Base-by-base conservation (phyloP, 768 basidiomycete species). In the Candolleomyces eurysporus region DNA sequence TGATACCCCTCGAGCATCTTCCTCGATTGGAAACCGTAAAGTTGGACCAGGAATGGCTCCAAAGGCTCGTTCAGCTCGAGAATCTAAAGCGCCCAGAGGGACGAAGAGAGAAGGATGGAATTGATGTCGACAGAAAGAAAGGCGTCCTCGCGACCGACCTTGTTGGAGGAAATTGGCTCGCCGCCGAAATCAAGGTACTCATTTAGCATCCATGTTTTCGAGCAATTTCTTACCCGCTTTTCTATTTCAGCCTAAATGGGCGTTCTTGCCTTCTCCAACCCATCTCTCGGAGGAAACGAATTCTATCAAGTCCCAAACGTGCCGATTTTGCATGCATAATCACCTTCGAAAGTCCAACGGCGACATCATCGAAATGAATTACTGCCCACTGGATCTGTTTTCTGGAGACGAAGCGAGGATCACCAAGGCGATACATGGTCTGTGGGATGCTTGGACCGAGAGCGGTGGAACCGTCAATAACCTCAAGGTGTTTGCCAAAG, bases 351-450 rank as follows among this genome's bases (percentile, higher is more conserved):
- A 71, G 22, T 66, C 71, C 39, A 68, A 76, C 36, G 82, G 77
- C 7, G 71, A 78, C 22, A 65, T 67, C 54, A 70, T 77, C 22
- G 69, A 78, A 17, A 74, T 70, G 30, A 75, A 75, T 6, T 99
- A 93, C 72, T 96, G 94, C 71, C 96, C 96, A 4, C 76, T 99
- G 59, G 96, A 99, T 74, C 78, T 99, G 21, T 98, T 86, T 72
- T 96, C 95, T 16, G 78, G 79, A 2, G 82, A 92, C 22, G 73
- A 80, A 53, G 57, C 40, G n/a, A 84, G 95, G 9, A 71, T 92
- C 32, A 69, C 63, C n/a, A 78, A 75, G 13, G 94, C 94, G 2
- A 69, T 98, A n/a, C 70, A 76, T 53, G 76, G 73, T 36, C 80
- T 98, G 31, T 94, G 90, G 89, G 75, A 83, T 42, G 78, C 79